Evolutionary conservation across 140 eudicot genomes (phyloP).

Genomic region (Erigeron philadelphicus): DNA sequence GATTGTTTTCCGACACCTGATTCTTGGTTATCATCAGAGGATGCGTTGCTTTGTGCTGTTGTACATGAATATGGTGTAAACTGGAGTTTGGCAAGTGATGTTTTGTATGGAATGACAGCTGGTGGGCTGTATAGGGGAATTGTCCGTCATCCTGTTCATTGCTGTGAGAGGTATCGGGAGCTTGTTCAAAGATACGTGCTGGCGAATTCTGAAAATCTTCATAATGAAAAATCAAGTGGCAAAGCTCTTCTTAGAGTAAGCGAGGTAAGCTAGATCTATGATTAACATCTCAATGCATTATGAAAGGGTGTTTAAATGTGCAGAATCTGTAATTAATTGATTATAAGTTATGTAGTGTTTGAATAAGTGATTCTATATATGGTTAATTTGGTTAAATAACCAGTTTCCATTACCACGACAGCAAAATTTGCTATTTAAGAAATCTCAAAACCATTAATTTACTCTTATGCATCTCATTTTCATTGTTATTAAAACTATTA

Average conservation of each 20-base stretch:
- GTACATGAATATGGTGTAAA: constrained; percentile 89
- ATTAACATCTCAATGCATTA: too few relatives aligned
- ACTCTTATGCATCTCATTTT: not conserved
- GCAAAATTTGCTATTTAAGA: not conserved
- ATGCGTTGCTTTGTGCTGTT: constrained; percentile 71
- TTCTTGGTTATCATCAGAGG: constrained; percentile 77
- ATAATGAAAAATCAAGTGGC: constrained; percentile 62
- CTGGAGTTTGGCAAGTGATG: constrained; percentile 89
- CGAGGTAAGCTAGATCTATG: constrained; percentile 50
- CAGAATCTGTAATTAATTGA: not conserved
- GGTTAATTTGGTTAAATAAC: not conserved
- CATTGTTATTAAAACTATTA: not conserved
- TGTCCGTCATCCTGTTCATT: constrained; percentile 79
- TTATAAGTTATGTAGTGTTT: not conserved
- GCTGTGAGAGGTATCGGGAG: constrained; percentile 96
- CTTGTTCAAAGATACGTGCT: constrained; percentile 70
- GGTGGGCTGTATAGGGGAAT: constrained; percentile 82
- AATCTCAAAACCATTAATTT: not conserved
- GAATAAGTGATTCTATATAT: not conserved
- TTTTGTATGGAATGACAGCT: constrained; percentile 69
- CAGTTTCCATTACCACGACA: not conserved
- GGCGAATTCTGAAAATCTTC: constrained; percentile 47
- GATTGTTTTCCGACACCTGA: constrained; percentile 76
- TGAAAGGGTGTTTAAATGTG: not conserved
- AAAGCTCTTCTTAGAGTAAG: constrained; percentile 80